phyloP scores from a whole-genome alignment of 2,329 filamentous ascomycete species.

The Cadophora sp. region DNA sequence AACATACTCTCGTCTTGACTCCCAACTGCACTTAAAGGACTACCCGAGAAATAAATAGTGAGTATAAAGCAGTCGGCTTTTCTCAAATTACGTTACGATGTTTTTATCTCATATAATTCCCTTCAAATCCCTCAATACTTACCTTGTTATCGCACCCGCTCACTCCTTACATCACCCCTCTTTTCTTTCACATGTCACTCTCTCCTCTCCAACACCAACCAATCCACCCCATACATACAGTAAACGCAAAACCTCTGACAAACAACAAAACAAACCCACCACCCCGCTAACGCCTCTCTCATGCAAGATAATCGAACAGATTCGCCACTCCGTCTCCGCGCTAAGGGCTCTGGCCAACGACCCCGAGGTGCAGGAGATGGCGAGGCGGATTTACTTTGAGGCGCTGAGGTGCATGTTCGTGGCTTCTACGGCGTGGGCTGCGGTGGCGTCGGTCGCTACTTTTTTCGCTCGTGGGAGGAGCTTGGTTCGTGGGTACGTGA shows the following conservation, averaged over 20 bases:
- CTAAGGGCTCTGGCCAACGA: conserved; percentile 58
- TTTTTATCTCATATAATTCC: background rate
- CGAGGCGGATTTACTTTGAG: conserved; percentile 64
- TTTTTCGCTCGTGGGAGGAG: conserved; percentile 49
- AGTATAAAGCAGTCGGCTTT: background rate
- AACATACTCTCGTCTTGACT: conserved; percentile 63
- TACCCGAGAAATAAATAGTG: conserved; percentile 56
- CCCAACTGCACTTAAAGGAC: conserved; percentile 58
- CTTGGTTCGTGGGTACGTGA: conserved; percentile 26
- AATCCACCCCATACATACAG: background rate
- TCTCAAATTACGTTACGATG: background rate
- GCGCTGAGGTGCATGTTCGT: conserved; percentile 63
- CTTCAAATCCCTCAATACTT: background rate
- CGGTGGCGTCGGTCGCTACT: conserved; percentile 55
- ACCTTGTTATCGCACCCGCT: too few species aligned
- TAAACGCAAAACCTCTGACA: background rate
- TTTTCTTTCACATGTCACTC: conserved; percentile 23
- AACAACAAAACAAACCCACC: background rate
- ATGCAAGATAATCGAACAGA: conserved; percentile 63
- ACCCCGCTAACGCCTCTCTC: background rate
- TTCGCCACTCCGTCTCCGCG: conserved; percentile 65
- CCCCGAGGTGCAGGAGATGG: conserved; percentile 61
- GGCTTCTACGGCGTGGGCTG: conserved; percentile 59
- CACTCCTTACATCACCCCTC: background rate
- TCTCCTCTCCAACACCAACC: conserved; percentile 16